Percentiles rank a stretch among this genome's conserved stretches.
These are phyloP conservation scores for Yarrowia keelungensis DNA, from an alignment of 805 yeast genomes.

Conservation along the genomic window DNA sequence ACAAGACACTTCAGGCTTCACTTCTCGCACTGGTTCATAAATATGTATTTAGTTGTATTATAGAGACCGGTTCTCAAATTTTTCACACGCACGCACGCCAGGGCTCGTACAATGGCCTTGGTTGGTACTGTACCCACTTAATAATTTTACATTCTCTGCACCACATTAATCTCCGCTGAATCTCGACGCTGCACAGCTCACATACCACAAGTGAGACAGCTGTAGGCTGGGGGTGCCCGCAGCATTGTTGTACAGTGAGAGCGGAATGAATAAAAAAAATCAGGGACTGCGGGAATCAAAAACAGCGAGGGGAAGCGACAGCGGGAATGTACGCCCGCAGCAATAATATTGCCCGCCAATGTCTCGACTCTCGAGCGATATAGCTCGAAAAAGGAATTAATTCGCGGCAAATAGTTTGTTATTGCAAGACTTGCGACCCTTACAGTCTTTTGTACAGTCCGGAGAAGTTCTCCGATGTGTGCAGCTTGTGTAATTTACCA, in stretches of 20 bases:
- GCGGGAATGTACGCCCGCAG: constrained; percentile 31
- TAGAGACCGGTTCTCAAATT: constrained; percentile 33
- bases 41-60: constrained; percentile 35
- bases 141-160: constrained; percentile 3
- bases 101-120: not conserved
- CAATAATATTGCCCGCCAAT: not conserved
- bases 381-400: not conserved
- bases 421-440: not conserved
- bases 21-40: constrained; percentile 34
- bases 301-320: constrained; percentile 22
- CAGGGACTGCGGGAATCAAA: constrained; percentile 1
- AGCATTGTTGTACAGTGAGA: not conserved
- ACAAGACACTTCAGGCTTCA: constrained; percentile 12
- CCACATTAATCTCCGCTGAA: constrained; percentile 12
- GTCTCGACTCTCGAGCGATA: constrained; percentile 13
- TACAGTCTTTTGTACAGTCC: not conserved
- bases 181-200: constrained; percentile 13
- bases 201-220: constrained; percentile 33
- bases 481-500: not conserved
- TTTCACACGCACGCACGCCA: not conserved
- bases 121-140: not conserved
- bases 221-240: constrained; percentile 33
- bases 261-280: not conserved
- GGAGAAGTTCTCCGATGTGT: not conserved
- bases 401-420: not conserved